phyloP scores from a whole-genome alignment of 2,329 filamentous ascomycete species.

The Pseudocercospora eumusae region DNA sequence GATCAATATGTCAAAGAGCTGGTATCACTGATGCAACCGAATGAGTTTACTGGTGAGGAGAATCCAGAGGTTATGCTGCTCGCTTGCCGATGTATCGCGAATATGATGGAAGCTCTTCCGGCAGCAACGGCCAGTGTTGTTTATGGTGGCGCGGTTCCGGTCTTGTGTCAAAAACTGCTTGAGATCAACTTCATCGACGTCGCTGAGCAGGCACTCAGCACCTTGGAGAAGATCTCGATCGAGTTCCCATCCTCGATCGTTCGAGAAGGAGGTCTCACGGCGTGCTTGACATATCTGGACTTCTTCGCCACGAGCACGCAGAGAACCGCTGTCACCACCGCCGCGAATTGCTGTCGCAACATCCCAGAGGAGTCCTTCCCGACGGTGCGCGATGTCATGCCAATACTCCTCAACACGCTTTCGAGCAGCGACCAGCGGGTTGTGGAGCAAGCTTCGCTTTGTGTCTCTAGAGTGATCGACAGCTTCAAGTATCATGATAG shows the following conservation, averaged over 20 bases:
- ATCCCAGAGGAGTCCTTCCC: conserved; percentile 91
- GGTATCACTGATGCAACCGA: conserved; percentile 85
- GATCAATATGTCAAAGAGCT: conserved; percentile 95
- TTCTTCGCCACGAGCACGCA: conserved; percentile 98
- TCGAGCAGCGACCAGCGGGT: conserved; percentile 93
- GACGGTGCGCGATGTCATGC: conserved; percentile 94
- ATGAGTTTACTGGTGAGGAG: conserved; percentile 76
- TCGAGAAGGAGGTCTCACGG: conserved; percentile 88
- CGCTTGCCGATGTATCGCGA: conserved; percentile 91
- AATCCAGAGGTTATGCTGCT: conserved; percentile 97
- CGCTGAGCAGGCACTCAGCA: conserved; percentile 94
- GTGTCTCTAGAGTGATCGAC: conserved; percentile 92
- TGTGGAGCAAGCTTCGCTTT: conserved; percentile 93
- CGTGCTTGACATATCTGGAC: conserved; percentile 93
- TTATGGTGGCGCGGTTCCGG: conserved; percentile 92
- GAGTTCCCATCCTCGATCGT: conserved; percentile 96
- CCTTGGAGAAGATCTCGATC: conserved; percentile 93
- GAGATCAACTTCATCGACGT: conserved; percentile 97
- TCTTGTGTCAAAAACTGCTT: conserved; percentile 90
- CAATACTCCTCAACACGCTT: conserved; percentile 85
- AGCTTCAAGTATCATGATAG: conserved; percentile 88
- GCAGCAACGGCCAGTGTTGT: conserved; percentile 93
- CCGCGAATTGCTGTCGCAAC: conserved; percentile 96
- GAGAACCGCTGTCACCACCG: conserved; percentile 92
- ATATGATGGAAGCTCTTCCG: conserved; percentile 95